Percentiles rank a stretch among this genome's conserved stretches.
phyloP scores from a whole-genome alignment of 176 grass and related monocot species.

The Ananas comosus region DNA sequence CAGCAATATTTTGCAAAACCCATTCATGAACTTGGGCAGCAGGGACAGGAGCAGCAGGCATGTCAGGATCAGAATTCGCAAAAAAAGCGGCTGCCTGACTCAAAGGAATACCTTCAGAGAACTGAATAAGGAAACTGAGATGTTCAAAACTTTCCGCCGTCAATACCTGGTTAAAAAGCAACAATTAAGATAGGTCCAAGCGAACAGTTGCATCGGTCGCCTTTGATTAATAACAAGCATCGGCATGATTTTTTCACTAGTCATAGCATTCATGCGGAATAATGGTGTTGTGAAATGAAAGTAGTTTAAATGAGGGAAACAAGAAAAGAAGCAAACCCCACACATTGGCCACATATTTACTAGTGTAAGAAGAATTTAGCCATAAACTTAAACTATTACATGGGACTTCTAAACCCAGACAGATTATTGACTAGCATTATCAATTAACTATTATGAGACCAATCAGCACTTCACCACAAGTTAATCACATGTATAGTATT shows the following conservation, averaged over 20 bases:
- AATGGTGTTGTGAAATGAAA: too few species aligned
- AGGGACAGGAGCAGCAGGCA: conserved; percentile 78
- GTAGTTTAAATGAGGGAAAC: not conserved
- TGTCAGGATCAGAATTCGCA: conserved; percentile 95
- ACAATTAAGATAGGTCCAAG: conserved; percentile 1
- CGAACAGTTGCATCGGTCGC: not conserved
- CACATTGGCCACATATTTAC: not conserved
- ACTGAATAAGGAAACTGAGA: conserved; percentile 81
- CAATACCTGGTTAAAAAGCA: conserved; percentile 52
- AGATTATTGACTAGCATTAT: not conserved
- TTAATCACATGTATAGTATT: not conserved
- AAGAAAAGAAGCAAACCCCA: not conserved
- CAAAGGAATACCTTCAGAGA: conserved; percentile 67
- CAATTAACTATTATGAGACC: not conserved
- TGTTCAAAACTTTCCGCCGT: conserved; percentile 84
- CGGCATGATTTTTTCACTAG: too few species aligned
- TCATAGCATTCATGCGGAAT: too few species aligned
- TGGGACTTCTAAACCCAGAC: not conserved
- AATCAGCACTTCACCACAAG: not conserved
- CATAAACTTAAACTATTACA: not conserved
- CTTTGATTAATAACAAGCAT: too few species aligned
- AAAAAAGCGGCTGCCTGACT: conserved; percentile 79
- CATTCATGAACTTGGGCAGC: conserved; percentile 78
- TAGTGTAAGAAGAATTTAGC: not conserved
- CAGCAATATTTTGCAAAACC: conserved; percentile 67